Evolutionary conservation across 140 eudicot species (phyloP).

Genomic region (Bidens hawaiensis): DNA sequence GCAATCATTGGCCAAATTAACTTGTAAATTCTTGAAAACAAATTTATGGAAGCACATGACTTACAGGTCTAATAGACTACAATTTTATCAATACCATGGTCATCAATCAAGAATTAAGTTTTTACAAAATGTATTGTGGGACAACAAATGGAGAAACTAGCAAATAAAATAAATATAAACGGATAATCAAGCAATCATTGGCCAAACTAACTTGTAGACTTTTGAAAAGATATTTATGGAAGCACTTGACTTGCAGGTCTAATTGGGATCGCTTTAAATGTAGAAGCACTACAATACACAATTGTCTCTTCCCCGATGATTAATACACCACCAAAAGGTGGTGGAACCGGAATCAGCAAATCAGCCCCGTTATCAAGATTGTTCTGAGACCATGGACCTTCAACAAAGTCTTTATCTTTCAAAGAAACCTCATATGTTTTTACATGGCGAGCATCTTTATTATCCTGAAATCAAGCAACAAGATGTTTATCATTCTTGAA

Average conservation of each 20-base stretch:
- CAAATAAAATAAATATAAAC: neutral
- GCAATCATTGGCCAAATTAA: neutral
- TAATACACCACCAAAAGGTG: slow-evolving; percentile 93
- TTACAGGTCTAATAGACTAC: slow-evolving; percentile 90
- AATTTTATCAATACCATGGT: slow-evolving; percentile 8
- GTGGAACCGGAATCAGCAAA: slow-evolving; percentile 93
- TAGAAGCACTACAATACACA: slow-evolving; percentile 89
- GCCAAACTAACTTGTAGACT: neutral
- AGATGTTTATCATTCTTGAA: neutral
- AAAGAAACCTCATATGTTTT: slow-evolving; percentile 91
- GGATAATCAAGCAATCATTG: neutral
- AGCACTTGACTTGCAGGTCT: slow-evolving; percentile 67
- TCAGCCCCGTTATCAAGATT: slow-evolving; percentile 99
- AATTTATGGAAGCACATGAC: slow-evolving; percentile 19
- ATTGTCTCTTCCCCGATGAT: slow-evolving; percentile 96
- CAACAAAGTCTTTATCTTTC: slow-evolving; percentile 91
- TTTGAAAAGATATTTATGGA: neutral
- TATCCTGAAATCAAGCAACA: slow-evolving; percentile 59
- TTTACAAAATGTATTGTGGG: neutral
- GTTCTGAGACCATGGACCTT: slow-evolving; percentile 97
- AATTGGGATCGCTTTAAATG: slow-evolving; percentile 92
- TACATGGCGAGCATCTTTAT: slow-evolving; percentile 95
- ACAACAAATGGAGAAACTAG: neutral
- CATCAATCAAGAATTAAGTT: slow-evolving; percentile 5
- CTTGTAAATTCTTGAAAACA: neutral